phyloP scores from a whole-genome alignment of 73 alveolate species.

The Paramecium biaurelia region DNA sequence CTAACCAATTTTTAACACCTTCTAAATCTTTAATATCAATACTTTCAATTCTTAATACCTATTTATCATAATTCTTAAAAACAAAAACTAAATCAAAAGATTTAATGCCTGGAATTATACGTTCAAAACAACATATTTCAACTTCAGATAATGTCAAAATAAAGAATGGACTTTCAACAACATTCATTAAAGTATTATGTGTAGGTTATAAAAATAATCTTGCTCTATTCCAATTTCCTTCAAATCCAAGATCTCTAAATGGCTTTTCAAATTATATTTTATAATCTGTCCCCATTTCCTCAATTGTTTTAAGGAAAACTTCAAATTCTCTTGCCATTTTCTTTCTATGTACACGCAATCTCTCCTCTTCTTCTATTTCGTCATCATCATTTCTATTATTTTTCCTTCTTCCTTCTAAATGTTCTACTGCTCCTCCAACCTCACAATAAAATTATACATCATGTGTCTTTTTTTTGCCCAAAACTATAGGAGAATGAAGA shows the following conservation, averaged over 20 bases:
- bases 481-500: slow-evolving; percentile 81
- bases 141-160: slow-evolving; percentile 89
- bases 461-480: slow-evolving; percentile 85
- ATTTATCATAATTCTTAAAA: slow-evolving; percentile 84
- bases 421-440: slow-evolving; percentile 93
- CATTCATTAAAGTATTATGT: slow-evolving; percentile 80
- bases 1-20: slow-evolving; percentile 86
- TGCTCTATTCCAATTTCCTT: slow-evolving; percentile 89
- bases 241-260: slow-evolving; percentile 81
- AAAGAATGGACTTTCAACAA: slow-evolving; percentile 91
- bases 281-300: slow-evolving; percentile 66
- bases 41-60: slow-evolving; percentile 83
- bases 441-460: slow-evolving; percentile 93
- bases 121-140: slow-evolving; percentile 90
- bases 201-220: slow-evolving; percentile 89
- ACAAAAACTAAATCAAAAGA: slow-evolving; percentile 94
- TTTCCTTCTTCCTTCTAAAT: slow-evolving; percentile 77
- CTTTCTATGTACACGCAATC: slow-evolving; percentile 81
- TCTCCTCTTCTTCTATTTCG: slow-evolving; percentile 94
- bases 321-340: slow-evolving; percentile 83
- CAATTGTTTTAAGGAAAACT: slow-evolving; percentile 77
- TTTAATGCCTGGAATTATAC: slow-evolving; percentile 89
- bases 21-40: slow-evolving; percentile 89
- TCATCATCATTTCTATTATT: slow-evolving; percentile 87
- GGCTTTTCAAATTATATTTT: slow-evolving; percentile 85